Conservation (phyloP, 2,329 filamentous ascomycete genomes). For the Domatiomyces catenatus region DNA sequence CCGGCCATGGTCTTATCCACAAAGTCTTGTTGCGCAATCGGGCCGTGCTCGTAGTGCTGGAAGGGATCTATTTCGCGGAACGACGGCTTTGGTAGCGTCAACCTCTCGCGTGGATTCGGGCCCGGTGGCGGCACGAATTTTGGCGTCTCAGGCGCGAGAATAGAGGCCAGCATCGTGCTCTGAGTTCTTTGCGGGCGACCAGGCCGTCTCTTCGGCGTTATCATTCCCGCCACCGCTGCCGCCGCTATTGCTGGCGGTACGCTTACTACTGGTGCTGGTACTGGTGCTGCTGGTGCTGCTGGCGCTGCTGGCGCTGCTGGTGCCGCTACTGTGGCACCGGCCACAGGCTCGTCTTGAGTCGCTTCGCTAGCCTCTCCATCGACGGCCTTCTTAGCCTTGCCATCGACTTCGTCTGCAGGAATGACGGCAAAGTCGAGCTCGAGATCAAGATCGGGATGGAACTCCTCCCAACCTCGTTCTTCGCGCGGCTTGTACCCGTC, state of each 20-base stretch:
- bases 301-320: neutral
- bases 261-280: slow-evolving; percentile 86
- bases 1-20: slow-evolving; percentile 94
- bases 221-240: slow-evolving; percentile 81
- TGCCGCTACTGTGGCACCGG: slow-evolving; percentile 44
- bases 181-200: slow-evolving; percentile 50
- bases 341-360: slow-evolving; percentile 48
- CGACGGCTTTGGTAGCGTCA: slow-evolving; percentile 35
- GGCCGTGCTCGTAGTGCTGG: slow-evolving; percentile 55
- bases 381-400: slow-evolving; percentile 36
- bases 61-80: slow-evolving; percentile 34
- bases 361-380: slow-evolving; percentile 14
- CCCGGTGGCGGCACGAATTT: slow-evolving; percentile 33
- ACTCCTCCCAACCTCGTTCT: slow-evolving; percentile 94
- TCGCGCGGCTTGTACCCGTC: slow-evolving; percentile 96
- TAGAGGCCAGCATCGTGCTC: slow-evolving; percentile 44
- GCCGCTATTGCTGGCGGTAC: slow-evolving; percentile 48
- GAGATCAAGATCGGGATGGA: slow-evolving; percentile 88
- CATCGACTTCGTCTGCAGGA: slow-evolving; percentile 71
- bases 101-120: slow-evolving; percentile 33
- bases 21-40: slow-evolving; percentile 71
- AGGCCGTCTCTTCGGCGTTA: slow-evolving; percentile 43
- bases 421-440: slow-evolving; percentile 66
- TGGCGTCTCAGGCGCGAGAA: slow-evolving; percentile 43
- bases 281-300: slow-evolving; percentile 39